Evolutionary conservation across 2,329 filamentous ascomycete genomes (phyloP).

Genomic region (Colletotrichum tofieldiae): DNA sequence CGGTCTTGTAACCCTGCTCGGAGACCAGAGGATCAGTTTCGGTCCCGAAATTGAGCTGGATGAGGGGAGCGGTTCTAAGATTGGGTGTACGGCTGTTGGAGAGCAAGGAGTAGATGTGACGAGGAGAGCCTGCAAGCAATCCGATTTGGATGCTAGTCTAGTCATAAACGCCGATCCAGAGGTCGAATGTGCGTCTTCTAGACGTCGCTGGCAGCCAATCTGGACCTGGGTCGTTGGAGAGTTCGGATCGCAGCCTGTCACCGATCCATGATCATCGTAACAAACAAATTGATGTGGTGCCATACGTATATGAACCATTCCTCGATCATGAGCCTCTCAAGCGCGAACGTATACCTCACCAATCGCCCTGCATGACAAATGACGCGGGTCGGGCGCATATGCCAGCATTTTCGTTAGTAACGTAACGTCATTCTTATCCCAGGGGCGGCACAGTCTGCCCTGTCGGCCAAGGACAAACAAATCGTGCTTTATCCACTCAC

Average conservation of each 20-base stretch:
- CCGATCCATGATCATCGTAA: background rate
- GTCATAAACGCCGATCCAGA: background rate
- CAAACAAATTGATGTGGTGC: slow-evolving; percentile 6
- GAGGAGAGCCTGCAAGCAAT: slow-evolving; percentile 4
- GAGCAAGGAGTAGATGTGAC: slow-evolving; percentile 1
- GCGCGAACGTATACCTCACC: slow-evolving; percentile 9
- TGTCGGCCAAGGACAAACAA: slow-evolving; percentile 1
- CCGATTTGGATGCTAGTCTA: slow-evolving; percentile 1
- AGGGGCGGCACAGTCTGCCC: background rate
- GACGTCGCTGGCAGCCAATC: background rate
- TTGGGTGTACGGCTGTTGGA: background rate
- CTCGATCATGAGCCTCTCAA: background rate
- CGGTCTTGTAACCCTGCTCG: background rate
- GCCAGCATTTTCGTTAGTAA: background rate
- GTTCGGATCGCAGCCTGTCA: slow-evolving; percentile 15
- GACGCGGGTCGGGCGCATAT: background rate
- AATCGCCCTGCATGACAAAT: background rate
- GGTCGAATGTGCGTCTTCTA: background rate
- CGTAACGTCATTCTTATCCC: slow-evolving; percentile 8
- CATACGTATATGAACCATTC: slow-evolving; percentile 11
- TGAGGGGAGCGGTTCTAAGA: background rate
- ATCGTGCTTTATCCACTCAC: background rate
- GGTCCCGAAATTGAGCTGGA: background rate
- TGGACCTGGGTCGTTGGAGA: slow-evolving; percentile 5
- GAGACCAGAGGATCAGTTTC: background rate